These are phyloP conservation scores for Nakazawaea ishiwadae DNA, from an alignment of 805 yeast species.

Conservation along the genomic window DNA sequence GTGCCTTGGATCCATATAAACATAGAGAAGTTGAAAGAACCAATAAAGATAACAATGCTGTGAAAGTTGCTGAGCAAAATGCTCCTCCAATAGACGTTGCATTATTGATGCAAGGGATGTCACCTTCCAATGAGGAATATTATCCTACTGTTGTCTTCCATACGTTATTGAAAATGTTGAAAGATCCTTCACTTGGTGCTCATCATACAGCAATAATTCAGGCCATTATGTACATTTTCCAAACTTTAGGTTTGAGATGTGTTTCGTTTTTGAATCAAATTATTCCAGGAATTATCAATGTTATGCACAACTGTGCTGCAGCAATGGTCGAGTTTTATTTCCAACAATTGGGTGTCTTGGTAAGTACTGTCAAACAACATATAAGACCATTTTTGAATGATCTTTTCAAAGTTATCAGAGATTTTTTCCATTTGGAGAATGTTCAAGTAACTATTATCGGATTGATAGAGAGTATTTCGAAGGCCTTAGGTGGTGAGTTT, in stretches of 20 bases:
- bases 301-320: conserved; percentile 77
- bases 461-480: conserved; percentile 78
- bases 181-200: conserved; percentile 77
- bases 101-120: conserved; percentile 86
- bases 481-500: conserved; percentile 88
- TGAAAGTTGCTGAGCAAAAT: conserved; percentile 59
- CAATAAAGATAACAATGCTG: conserved; percentile 22
- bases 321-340: conserved; percentile 83
- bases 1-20: conserved; percentile 95
- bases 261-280: conserved; percentile 86
- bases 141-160: conserved; percentile 93
- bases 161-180: conserved; percentile 75
- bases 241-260: conserved; percentile 82
- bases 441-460: conserved; percentile 77
- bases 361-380: conserved; percentile 82
- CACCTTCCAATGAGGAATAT: conserved; percentile 89
- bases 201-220: conserved; percentile 94
- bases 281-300: conserved; percentile 80
- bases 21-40: conserved; percentile 82
- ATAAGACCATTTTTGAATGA: conserved; percentile 77
- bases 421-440: conserved; percentile 58
- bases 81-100: conserved; percentile 91
- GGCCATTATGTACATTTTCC: conserved; percentile 87
- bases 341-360: conserved; percentile 78
- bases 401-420: conserved; percentile 70